Evolutionary conservation across 169 alveolate genomes (phyloP), one percentile per base, ranked within the genome.

Genomic region (Eimeria mitis): DNA sequence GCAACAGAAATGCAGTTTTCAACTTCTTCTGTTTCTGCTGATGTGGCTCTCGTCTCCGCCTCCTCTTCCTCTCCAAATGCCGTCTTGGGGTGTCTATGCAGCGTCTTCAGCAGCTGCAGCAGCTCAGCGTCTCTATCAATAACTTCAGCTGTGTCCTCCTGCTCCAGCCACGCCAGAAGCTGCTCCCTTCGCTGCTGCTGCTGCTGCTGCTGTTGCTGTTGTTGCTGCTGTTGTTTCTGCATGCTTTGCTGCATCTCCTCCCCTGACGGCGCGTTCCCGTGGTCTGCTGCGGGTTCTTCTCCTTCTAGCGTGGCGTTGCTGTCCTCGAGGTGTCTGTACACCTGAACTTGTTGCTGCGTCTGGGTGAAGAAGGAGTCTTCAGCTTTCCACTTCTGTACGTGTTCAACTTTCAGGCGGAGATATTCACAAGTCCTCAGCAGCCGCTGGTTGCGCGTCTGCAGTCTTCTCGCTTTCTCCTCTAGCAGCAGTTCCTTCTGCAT

Each of bases 111-210:
- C 37, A 87, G 68, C 44, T 87, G 94, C 25, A 87, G 84, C 65
- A 87, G 94, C 70, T 63, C 79, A 5, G 94, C 63, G 70, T 87
- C 94, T 25, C 94, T 54, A 3, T 87, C 84, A 1, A 47, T 65
- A 3, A 23, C 49, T 14, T 34, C 71, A 1, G 59, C 68, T 47
- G 14, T 44, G 5, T 61, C 83, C 28, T 52, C 70, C 71, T 44
- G 70, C 68, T 25, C 8, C 40, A 79, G 13, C 56, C 85, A 75
- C 1, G 44, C 5, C 71, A n/a, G 49, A 6, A 16, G 47, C 52
- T 75, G 52, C 85, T 75, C 85, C 89, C 47, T n/a, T 47, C 70
- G 71, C 89, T 79, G 44, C 89, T 52, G 63, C 70, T 79, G 89
- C 71, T 40, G 61, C 31, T 75, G 89, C 89, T 44, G 47, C 70